Conservation (phyloP, 2,329 filamentous ascomycete genomes). For the Pleoardoris graminearum region DNA sequence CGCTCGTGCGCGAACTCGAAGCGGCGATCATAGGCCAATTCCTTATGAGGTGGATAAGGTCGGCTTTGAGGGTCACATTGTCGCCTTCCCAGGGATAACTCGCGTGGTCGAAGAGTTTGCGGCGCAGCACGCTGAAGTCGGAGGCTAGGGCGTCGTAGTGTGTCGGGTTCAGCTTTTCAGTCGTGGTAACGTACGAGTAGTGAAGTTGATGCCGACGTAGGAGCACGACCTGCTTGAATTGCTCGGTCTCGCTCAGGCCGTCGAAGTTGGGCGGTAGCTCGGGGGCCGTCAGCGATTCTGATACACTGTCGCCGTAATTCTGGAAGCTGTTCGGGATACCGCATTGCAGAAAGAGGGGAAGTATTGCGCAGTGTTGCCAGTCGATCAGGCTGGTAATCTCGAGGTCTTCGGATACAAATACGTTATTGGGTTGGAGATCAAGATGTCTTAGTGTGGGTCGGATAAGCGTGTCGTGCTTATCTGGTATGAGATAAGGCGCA, state of each 20-base stretch:
- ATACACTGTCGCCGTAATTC: conserved; percentile 45
- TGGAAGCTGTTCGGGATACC: conserved; percentile 47
- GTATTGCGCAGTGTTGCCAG: conserved; percentile 38
- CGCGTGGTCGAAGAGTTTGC: conserved; percentile 31
- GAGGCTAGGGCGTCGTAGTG: conserved; percentile 32
- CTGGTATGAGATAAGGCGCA: conserved; percentile 27
- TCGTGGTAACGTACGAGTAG: conserved; percentile 34
- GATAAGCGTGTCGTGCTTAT: conserved; percentile 13
- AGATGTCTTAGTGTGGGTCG: conserved; percentile 38
- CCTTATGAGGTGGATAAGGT: conserved; percentile 24
- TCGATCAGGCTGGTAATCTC: conserved; percentile 8
- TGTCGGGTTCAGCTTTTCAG: conserved; percentile 26
- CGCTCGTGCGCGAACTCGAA: conserved; percentile 5
- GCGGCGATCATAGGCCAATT: conserved; percentile 25
- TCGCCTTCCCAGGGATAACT: conserved; percentile 37
- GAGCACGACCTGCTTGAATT: conserved; percentile 30
- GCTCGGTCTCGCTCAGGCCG: conserved; percentile 23
- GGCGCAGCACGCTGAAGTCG: conserved; percentile 25
- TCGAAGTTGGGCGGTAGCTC: conserved; percentile 29
- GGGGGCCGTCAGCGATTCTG: conserved; percentile 25
- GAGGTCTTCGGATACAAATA: background rate
- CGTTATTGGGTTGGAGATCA: conserved; percentile 15
- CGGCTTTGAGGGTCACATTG: conserved; percentile 32
- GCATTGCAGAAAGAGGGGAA: conserved; percentile 44
- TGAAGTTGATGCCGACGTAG: conserved; percentile 35